Base-by-base conservation (phyloP, 2,329 filamentous ascomycete species). In the Neoscytalidium dimidiatum region DNA sequence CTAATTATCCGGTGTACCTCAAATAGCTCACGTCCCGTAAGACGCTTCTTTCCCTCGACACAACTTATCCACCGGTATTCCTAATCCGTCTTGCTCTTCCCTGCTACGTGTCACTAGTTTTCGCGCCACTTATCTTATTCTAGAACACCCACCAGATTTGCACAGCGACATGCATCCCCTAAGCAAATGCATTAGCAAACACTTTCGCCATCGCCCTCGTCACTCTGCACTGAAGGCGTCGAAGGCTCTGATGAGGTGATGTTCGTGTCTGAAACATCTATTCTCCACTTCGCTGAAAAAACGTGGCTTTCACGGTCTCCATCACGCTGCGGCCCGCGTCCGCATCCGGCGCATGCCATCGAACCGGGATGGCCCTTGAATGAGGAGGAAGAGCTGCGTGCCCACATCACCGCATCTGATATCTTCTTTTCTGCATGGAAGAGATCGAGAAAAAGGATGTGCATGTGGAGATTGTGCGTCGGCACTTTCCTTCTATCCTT, bases 251-350 rank as follows among this genome's bases (percentile, higher is more conserved):
- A 46, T 46, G 56, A 46, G 35, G 41, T 43, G 56, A 60, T 44
- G 56, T 60, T 26, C 8, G 29, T 17, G 26, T 46, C 38, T 60
- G 56, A 60, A 60, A 60, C 56, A 21, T 21, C 53, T 9, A 46
- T 46, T 31, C 56, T 46, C 56, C 56, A 60, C 56, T 60, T n/a
- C 17, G 56, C 41, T 14, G 23, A 23, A 43, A 49, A 31, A 60
- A 46, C 56, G 38, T 60, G 56, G 56, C 26, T 26, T 33, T 13
- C 56, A 46, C 31, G n/a, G 56, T 44, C 56, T 46, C 56, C 56
- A 60, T 60, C 56, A 41, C 56, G 56, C 56, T 60, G 35, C 56
- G 56, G 56, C 38, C 56, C 56, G 56, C 56, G 41, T 60, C 56
- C 56, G 56, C 41, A 60, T 35, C 56, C 56, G 56, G 56, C 56